Base-by-base conservation (phyloP, 768 basidiomycete genomes). In the Phanerochaete carnosa region DNA sequence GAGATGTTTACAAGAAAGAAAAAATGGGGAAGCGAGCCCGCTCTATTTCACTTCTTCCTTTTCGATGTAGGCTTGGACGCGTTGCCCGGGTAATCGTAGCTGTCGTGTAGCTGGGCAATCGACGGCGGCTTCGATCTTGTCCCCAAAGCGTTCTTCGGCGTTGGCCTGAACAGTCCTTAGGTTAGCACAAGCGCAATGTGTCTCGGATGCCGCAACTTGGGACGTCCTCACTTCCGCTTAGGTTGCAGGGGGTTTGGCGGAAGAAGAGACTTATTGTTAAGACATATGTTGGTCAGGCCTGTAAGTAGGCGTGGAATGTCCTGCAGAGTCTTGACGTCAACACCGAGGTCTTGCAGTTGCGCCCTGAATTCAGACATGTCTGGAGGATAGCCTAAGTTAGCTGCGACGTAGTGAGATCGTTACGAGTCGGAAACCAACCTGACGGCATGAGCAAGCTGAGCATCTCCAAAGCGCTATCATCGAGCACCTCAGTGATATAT, bases 381-480 rank as follows among this genome's bases (percentile, higher is more conserved):
- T 54, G 26, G 16, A 5, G 26, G 3, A 29, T 16, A 15, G 22
- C 28, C 8, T 19, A n/a, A 35, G 19, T 25, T 13, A 53, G 30
- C 9, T 32, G 11, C 16, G 47, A 29, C 16, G 29, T 7, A 43
- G 25, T 12, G 19, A 7, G 46, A 53, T 23, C n/a, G 22, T 15
- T 32, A 12, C 5, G 39, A 9, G 39, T 19, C 33, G 3, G 26
- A 28, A 8, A 43, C 60, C 3, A 57, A 79, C 83, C 83, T 66
- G 68, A 64, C 1, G 82, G 82, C 55, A 76, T 73, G 12, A 70
- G 72, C 5, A 66, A 62, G 59, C 79, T 79, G 7, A 83, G 59
- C 25, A 66, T 65, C 64, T 77, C 66, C 43, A 83, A 57, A 13
- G 69, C 69, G 32, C 70, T 70, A 59, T 79, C 74, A 9, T 71